phyloP scores from a whole-genome alignment of 2,329 filamentous ascomycete species.

The Tolypocladium amazonense region DNA sequence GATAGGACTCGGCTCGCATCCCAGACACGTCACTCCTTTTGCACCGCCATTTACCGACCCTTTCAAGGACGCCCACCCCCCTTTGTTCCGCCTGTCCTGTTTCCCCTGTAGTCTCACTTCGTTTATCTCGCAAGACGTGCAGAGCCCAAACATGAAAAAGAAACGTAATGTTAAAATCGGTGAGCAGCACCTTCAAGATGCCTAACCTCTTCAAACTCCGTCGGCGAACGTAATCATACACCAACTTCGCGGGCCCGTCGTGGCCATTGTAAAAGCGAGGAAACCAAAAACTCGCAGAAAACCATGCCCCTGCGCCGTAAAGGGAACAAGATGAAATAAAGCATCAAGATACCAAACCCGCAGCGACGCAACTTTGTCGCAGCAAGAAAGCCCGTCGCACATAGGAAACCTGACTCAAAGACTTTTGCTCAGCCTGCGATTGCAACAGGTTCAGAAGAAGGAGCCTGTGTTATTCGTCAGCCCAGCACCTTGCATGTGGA shows the following conservation, averaged over 20 bases:
- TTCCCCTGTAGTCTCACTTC: not conserved
- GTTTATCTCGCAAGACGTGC: not conserved
- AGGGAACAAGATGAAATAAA: conserved; percentile 6
- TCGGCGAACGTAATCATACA: conserved; percentile 17
- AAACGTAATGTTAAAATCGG: not conserved
- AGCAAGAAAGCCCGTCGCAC: not conserved
- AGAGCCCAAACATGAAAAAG: not conserved
- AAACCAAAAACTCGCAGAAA: conserved; percentile 10
- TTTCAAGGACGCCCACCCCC: not conserved
- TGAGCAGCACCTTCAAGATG: not conserved
- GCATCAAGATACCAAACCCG: not conserved
- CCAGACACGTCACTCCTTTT: conserved; percentile 1
- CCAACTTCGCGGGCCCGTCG: conserved; percentile 9
- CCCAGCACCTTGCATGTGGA: not conserved
- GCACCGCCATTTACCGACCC: not conserved
- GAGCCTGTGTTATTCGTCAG: not conserved
- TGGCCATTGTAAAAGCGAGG: conserved; percentile 13
- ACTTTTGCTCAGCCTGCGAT: not conserved
- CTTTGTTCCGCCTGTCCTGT: not conserved
- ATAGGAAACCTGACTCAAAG: not conserved
- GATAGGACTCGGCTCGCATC: not conserved
- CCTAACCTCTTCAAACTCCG: not conserved
- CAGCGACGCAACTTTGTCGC: not conserved
- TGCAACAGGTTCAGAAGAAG: not conserved
- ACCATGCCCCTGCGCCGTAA: conserved; percentile 14